Evolutionary conservation across 2,329 filamentous ascomycete genomes (phyloP).

Genomic region (Graphilbum fragrans): DNA sequence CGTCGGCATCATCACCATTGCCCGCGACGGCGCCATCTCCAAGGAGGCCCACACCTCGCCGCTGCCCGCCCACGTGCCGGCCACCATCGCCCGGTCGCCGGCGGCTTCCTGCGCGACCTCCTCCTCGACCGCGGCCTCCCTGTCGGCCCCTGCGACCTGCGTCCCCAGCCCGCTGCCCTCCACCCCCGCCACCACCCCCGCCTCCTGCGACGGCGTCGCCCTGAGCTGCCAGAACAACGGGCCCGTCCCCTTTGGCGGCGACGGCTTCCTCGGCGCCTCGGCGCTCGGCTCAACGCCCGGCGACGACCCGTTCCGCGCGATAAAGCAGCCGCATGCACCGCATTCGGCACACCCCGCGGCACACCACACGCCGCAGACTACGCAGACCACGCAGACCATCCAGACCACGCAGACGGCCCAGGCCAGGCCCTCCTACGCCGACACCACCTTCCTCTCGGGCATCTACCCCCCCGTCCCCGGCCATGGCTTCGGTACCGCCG

Average conservation of each 20-base stretch:
- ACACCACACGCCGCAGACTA: neutral
- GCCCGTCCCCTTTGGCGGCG: neutral
- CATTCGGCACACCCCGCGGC: too few relatives aligned
- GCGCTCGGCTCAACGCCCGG: neutral
- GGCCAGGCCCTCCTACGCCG: too few relatives aligned
- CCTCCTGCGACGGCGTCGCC: too few relatives aligned
- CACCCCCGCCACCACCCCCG: too few relatives aligned
- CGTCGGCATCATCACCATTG: conserved; percentile 26
- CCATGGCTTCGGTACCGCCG: neutral
- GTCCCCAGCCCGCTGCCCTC: too few relatives aligned
- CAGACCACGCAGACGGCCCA: neutral
- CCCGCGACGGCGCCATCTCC: conserved; percentile 7
- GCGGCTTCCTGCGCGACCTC: too few relatives aligned
- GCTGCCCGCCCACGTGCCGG: neutral
- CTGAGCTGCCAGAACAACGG: too few relatives aligned
- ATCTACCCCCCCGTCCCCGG: neutral
- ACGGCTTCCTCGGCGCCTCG: neutral
- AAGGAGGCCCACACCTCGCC: conserved; percentile 2
- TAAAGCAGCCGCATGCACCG: too few relatives aligned
- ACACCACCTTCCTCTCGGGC: neutral
- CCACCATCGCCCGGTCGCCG: neutral
- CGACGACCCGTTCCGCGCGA: neutral
- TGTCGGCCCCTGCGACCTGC: too few relatives aligned
- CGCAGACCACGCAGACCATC: neutral
- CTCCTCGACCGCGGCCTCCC: neutral